Conservation (phyloP, 2,329 filamentous ascomycete genomes). For the Calonectria honghensis region DNA sequence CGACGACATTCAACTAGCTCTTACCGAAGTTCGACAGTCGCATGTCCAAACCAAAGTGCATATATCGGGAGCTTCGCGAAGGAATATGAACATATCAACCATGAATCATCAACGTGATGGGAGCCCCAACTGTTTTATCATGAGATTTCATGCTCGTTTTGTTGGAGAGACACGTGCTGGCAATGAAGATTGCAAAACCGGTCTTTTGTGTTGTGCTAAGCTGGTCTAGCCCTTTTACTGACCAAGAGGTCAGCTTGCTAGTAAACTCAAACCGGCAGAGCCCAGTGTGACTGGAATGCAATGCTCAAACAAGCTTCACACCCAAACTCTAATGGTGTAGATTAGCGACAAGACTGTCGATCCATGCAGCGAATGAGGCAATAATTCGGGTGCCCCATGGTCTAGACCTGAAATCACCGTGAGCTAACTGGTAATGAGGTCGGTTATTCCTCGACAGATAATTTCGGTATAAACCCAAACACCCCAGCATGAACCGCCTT, state of each 20-base stretch:
- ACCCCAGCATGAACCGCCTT: not conserved
- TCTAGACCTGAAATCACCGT: constrained; percentile 7
- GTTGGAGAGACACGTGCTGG: not conserved
- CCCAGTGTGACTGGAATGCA: not conserved
- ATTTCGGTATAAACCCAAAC: constrained; percentile 19
- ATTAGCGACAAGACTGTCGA: not conserved
- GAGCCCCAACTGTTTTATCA: too few relatives aligned
- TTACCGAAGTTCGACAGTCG: not conserved
- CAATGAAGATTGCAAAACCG: not conserved
- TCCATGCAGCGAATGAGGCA: not conserved
- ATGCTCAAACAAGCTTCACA: constrained; percentile 11
- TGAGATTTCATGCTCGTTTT: not conserved
- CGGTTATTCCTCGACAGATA: not conserved
- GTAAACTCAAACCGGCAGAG: not conserved
- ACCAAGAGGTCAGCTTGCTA: not conserved
- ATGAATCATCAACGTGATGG: not conserved
- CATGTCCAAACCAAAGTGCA: not conserved
- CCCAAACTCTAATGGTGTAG: not conserved
- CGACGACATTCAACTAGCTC: not conserved
- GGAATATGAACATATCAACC: not conserved
- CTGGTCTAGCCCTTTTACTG: not conserved
- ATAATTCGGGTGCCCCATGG: constrained; percentile 15
- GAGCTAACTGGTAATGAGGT: not conserved
- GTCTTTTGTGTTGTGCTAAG: not conserved
- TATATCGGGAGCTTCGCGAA: not conserved